These are phyloP conservation scores for Lactarius tabidus DNA, from an alignment of 768 basidiomycete genomes.

Conservation along the genomic window DNA sequence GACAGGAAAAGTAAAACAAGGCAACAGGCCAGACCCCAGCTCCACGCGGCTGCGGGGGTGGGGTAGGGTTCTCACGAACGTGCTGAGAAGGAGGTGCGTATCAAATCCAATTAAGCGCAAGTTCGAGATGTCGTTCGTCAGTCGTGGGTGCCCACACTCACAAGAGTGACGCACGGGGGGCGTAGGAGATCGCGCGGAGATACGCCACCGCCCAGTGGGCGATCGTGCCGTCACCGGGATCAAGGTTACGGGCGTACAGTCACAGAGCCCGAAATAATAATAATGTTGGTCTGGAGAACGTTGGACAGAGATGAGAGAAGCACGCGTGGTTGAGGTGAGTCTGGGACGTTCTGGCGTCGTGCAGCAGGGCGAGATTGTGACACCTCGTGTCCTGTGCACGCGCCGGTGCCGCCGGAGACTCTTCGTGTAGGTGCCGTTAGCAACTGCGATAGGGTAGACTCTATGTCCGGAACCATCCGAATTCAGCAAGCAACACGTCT, in stretches of 20 bases:
- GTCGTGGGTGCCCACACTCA: background rate
- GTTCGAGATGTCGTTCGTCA: background rate
- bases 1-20: background rate
- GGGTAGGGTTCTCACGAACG: background rate
- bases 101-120: background rate
- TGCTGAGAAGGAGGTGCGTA: background rate
- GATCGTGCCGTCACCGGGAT: conserved; percentile 4
- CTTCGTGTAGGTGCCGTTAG: background rate
- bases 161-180: background rate
- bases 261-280: conserved; percentile 1
- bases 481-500: conserved; percentile 1
- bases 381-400: background rate
- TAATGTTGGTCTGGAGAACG: conserved; percentile 4
- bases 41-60: background rate
- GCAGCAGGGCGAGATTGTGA: background rate
- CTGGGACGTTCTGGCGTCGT: conserved; percentile 9
- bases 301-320: conserved; percentile 1
- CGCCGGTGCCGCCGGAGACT: background rate
- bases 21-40: background rate
- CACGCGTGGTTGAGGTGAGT: background rate
- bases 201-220: background rate
- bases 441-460: conserved; percentile 3
- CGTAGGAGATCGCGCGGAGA: conserved; percentile 11
- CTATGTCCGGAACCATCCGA: background rate
- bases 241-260: background rate